Conservation (phyloP, 768 basidiomycete species). For the Kwoniella dendrophila region DNA sequence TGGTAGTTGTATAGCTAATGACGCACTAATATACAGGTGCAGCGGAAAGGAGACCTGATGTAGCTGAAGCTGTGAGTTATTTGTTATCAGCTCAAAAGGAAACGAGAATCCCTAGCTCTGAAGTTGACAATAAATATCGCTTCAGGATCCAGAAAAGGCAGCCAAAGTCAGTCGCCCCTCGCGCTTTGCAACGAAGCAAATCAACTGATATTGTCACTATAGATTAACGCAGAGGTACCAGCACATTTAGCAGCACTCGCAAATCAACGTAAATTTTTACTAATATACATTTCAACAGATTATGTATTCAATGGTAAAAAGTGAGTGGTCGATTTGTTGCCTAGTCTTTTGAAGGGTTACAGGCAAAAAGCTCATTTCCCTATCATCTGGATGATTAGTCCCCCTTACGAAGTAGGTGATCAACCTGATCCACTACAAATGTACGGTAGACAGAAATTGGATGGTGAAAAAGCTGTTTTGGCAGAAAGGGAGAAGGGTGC, state of each 20-base stretch:
- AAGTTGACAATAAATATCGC: not conserved
- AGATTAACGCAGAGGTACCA: slow-evolving; percentile 83
- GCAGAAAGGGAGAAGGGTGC: slow-evolving; percentile 59
- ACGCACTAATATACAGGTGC: slow-evolving; percentile 58
- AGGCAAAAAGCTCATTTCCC: not conserved
- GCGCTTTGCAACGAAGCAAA: not conserved
- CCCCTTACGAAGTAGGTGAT: slow-evolving; percentile 79
- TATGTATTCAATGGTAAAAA: slow-evolving; percentile 94
- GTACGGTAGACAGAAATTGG: slow-evolving; percentile 84
- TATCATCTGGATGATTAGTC: slow-evolving; percentile 56
- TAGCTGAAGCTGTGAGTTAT: slow-evolving; percentile 76
- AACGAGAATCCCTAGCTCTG: too few species aligned
- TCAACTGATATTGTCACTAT: slow-evolving; percentile 9
- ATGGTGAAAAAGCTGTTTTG: slow-evolving; percentile 79
- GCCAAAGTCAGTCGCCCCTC: slow-evolving; percentile 60
- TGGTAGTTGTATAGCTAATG: slow-evolving; percentile 19
- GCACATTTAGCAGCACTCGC: slow-evolving; percentile 70
- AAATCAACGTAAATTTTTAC: slow-evolving; percentile 64
- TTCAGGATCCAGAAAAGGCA: slow-evolving; percentile 70
- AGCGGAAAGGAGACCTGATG: slow-evolving; percentile 88
- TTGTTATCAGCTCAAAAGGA: not conserved
- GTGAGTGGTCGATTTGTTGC: too few species aligned
- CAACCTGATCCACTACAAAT: slow-evolving; percentile 80
- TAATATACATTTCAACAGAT: slow-evolving; percentile 96
- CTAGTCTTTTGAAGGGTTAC: not conserved